These are phyloP conservation scores for Scutellaria minor DNA, from an alignment of 257 asterid species.

Conservation along the genomic window DNA sequence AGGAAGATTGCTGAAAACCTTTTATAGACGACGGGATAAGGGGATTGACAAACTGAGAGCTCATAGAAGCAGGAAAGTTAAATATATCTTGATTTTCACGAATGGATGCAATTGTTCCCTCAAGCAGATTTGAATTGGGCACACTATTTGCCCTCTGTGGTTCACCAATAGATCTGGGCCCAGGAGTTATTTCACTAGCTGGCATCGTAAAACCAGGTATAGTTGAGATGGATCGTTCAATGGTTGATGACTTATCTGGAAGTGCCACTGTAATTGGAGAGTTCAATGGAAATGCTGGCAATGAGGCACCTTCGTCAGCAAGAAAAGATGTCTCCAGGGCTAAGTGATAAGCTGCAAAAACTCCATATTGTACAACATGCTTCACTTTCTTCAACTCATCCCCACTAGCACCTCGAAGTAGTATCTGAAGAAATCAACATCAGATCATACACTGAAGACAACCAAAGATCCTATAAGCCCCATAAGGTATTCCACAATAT, in stretches of 20 bases:
- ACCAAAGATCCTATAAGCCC: neutral
- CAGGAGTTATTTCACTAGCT: constrained; percentile 47
- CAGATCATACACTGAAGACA: constrained; percentile 25
- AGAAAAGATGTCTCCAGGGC: constrained; percentile 97
- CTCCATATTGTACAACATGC: constrained; percentile 90
- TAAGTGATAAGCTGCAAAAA: constrained; percentile 96
- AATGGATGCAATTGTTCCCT: constrained; percentile 40
- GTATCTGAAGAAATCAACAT: constrained; percentile 62
- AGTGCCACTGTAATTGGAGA: constrained; percentile 79
- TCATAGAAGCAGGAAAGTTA: constrained; percentile 37
- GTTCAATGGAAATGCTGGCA: constrained; percentile 75
- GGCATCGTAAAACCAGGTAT: constrained; percentile 66
- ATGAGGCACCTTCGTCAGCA: constrained; percentile 97
- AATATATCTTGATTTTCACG: constrained; percentile 43
- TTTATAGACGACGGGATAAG: constrained; percentile 44
- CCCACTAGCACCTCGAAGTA: constrained; percentile 87
- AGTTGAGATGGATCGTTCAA: constrained; percentile 78
- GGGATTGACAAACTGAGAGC: constrained; percentile 43
- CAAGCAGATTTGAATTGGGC: constrained; percentile 52
- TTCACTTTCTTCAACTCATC: constrained; percentile 96
- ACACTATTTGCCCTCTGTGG: constrained; percentile 63
- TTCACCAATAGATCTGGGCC: constrained; percentile 55
- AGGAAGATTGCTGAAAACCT: constrained; percentile 42
- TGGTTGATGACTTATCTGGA: constrained; percentile 70
- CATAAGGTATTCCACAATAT: constrained; percentile 1